Evolutionary conservation across 768 basidiomycete species (phyloP).

Genomic region (Panaeolus cyanescens): DNA sequence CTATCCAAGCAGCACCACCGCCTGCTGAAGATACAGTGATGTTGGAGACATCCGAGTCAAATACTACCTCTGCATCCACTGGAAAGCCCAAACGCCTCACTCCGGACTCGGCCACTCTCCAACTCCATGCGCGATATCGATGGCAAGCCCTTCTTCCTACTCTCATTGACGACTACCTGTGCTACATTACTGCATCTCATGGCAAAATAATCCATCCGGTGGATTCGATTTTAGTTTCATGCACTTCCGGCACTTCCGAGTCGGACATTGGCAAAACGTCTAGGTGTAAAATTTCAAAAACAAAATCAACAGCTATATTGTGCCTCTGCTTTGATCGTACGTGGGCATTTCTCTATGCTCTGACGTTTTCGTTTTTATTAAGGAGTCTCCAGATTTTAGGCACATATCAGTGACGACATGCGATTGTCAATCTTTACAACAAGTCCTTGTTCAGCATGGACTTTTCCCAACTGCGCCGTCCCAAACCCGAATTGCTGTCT

Average conservation of each 20-base stretch:
- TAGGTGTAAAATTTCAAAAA: background rate
- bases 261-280: background rate
- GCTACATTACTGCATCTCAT: background rate
- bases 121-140: background rate
- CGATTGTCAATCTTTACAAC: slow-evolving; percentile 15
- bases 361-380: background rate
- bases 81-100: background rate
- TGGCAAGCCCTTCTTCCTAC: background rate
- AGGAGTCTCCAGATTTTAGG: slow-evolving; percentile 2
- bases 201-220: background rate
- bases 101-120: background rate
- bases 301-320: background rate
- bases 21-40: too few species aligned
- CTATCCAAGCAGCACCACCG: too few species aligned
- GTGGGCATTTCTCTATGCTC: background rate
- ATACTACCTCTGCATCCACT: too few species aligned
- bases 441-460: slow-evolving; percentile 26
- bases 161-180: background rate
- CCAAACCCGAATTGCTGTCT: slow-evolving; percentile 18
- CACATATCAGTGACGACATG: slow-evolving; percentile 13
- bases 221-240: background rate
- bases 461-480: slow-evolving; percentile 31
- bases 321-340: slow-evolving; percentile 8
- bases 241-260: background rate
- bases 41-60: too few species aligned